Evolutionary conservation across 306 rosid species (phyloP).

Genomic region (Lagenaria siceraria): DNA sequence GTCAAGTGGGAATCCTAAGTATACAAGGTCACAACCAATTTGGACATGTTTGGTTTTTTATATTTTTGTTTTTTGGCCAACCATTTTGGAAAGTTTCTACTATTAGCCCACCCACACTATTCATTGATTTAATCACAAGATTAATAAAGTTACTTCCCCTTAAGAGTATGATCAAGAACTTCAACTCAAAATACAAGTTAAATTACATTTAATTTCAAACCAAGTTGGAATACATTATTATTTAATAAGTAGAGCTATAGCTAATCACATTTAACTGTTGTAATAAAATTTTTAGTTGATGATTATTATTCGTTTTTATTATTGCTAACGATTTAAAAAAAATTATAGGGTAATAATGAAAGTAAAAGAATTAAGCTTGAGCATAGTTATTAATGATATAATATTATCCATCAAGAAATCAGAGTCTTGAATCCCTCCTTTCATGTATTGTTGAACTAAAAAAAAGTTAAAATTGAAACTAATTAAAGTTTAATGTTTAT

Average conservation of each 20-base stretch:
- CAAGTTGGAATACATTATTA: too few species aligned
- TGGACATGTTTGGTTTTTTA: neutral
- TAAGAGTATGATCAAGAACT: too few species aligned
- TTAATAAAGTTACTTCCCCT: neutral
- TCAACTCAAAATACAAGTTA: too few species aligned
- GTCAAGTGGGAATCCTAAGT: neutral
- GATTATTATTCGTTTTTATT: neutral
- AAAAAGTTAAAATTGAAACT: neutral
- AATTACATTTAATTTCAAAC: neutral
- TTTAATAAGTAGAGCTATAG: neutral
- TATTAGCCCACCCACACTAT: neutral
- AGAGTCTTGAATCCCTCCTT: too few species aligned
- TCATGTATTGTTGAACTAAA: too few species aligned
- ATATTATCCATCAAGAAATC: too few species aligned
- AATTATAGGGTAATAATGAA: too few species aligned
- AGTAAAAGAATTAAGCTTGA: too few species aligned
- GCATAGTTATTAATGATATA: too few species aligned
- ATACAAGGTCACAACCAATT: constrained; percentile 1
- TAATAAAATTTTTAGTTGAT: neutral
- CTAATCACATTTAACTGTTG: neutral
- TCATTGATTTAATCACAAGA: neutral
- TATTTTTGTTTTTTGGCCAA: neutral
- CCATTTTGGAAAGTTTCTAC: neutral
- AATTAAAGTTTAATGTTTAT: neutral
- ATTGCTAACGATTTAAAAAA: too few species aligned